Conservation (phyloP, 768 basidiomycete genomes). For the Tulasnella sp. region DNA sequence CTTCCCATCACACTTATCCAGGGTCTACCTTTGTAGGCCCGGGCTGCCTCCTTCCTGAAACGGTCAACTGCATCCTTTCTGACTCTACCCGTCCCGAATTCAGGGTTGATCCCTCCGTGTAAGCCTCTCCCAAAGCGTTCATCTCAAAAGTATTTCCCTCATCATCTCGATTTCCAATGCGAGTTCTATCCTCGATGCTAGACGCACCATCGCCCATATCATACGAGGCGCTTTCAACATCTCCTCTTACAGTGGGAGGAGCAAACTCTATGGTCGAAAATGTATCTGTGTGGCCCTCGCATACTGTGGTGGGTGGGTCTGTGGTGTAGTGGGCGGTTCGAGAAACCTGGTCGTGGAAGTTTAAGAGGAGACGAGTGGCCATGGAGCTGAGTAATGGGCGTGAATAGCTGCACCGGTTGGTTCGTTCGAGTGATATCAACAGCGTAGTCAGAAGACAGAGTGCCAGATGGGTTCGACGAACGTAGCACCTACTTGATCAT, state of each 20-base stretch:
- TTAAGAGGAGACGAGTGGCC: conserved; percentile 1
- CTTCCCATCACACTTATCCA: not conserved
- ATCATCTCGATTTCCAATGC: not conserved
- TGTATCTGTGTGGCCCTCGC: not conserved
- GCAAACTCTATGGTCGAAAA: not conserved
- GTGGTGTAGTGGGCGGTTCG: not conserved
- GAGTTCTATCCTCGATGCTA: not conserved
- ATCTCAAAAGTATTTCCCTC: not conserved
- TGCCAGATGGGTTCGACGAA: not conserved
- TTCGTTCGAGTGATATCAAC: not conserved
- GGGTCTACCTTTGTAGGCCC: not conserved
- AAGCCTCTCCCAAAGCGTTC: not conserved
- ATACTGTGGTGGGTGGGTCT: not conserved
- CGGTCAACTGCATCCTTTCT: not conserved
- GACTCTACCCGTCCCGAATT: not conserved
- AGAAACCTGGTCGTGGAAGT: not conserved
- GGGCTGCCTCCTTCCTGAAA: not conserved
- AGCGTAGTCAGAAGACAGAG: not conserved
- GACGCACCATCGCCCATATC: not conserved
- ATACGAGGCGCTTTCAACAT: not conserved
- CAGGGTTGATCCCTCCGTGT: not conserved
- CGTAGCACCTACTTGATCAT: not conserved
- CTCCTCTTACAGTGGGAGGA: not conserved
- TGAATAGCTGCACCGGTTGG: not conserved
- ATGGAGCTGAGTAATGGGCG: conserved; percentile 1